Base-by-base conservation (phyloP, 192 early-diverging fungal genomes). In the Entomortierella beljakovae region DNA sequence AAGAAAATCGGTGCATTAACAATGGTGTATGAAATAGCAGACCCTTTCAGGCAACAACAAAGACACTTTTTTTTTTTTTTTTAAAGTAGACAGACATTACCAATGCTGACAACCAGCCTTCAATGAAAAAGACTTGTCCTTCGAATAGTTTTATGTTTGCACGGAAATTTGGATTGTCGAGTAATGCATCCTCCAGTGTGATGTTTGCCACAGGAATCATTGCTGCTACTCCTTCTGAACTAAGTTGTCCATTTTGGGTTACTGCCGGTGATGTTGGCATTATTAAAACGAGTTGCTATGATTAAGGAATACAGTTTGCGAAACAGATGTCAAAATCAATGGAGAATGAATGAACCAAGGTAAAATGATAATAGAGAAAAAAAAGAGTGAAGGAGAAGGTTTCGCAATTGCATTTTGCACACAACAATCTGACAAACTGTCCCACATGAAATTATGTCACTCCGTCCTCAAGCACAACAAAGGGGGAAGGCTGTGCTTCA, bases 121-220 rank as follows among this genome's bases (percentile, higher is more conserved):
- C 85, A 57, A 87, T 83, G n/a, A 72, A 80, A 49, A 86, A 87
- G 38, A 88, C 79, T 50, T 89, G 87, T 11, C 86, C 87, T 52
- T 89, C 88, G 57, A 88, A 82, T 37, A 85, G 75, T 10, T 63
- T 57, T 38, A 88, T 75, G 66, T 86, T 89, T 56, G 86, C 81
- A 6, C 87, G 81, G 52, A 82, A 89, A 32, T 81, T 82, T 32
- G 87, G 87, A 6, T 86, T 82, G 60, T 89, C 87, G 7, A 83
- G 57, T 48, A 89, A 48, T 1, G 86, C 83, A 64, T 89, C 87
- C 37, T 84, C 83, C 10, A 87, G 57, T 2, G 86, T 87, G 6
- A 88, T 63, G 56, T 66, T 72, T 56, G 60, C 70, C 13, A 82
- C 51, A 9, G 75, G 65, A 49, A 77, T 69, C 75, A 79, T 71